Conservation (phyloP, 2,329 filamentous ascomycete species). For the Talaromyces funiculosus region DNA sequence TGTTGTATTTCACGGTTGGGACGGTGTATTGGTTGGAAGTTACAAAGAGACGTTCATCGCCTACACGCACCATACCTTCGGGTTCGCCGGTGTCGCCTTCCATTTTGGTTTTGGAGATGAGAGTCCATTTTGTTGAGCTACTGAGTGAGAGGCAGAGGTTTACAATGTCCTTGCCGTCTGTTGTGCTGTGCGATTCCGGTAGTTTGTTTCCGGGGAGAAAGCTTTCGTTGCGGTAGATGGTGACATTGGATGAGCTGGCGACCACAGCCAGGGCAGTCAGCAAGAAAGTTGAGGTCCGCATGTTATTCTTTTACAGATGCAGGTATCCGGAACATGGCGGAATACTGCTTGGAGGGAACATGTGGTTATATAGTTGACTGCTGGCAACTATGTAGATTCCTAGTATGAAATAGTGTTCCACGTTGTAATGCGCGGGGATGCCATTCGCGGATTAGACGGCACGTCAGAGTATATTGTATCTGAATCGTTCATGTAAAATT, state of each 20-base stretch:
- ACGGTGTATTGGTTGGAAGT: slow-evolving; percentile 42
- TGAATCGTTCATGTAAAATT: too few species aligned
- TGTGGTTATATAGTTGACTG: background rate
- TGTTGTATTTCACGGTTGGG: slow-evolving; percentile 34
- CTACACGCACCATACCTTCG: slow-evolving; percentile 45
- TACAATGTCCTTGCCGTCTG: slow-evolving; percentile 26
- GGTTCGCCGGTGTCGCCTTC: slow-evolving; percentile 46
- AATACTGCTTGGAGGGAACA: background rate
- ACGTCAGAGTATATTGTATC: background rate
- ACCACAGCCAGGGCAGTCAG: slow-evolving; percentile 11
- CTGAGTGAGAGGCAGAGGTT: slow-evolving; percentile 41
- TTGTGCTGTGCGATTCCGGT: slow-evolving; percentile 20
- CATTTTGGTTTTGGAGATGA: slow-evolving; percentile 39
- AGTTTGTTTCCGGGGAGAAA: slow-evolving; percentile 20
- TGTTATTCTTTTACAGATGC: background rate
- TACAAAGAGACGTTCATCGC: slow-evolving; percentile 42
- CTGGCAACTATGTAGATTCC: background rate
- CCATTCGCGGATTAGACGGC: background rate
- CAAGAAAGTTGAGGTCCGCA: slow-evolving; percentile 14
- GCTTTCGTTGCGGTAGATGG: slow-evolving; percentile 19
- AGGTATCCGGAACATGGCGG: background rate
- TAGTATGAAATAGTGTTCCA: background rate
- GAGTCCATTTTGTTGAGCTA: slow-evolving; percentile 41
- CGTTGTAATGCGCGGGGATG: slow-evolving; percentile 5
- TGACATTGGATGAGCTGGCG: slow-evolving; percentile 15